Base-by-base conservation (phyloP, 306 rosid genomes). In the Canavalia gladiata region DNA sequence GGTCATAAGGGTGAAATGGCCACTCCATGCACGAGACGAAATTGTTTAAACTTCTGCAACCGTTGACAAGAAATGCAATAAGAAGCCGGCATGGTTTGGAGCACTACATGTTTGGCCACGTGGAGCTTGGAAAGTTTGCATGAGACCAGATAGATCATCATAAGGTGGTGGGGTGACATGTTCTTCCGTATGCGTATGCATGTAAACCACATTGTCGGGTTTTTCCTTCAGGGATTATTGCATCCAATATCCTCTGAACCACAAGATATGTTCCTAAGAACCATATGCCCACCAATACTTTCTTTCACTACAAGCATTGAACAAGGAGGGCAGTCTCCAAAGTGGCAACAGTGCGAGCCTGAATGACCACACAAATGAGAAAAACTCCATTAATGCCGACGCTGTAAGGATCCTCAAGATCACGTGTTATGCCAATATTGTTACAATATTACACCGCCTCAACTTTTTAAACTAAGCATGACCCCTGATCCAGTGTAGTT, bases 91-190 rank as follows among this genome's bases (percentile, higher is more conserved):
- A 18, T 18, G 25, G 25, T 18, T 18, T 18, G 98, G 97, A 45
- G 97, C 97, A 63, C 97, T 94, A 74, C 98, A 94, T 67, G 87
- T 92, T 85, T 94, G 98, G 49, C 97, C 97, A 84, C 98, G 92
- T 42, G 98, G 87, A 9, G 88, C 78, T 82, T 78, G 89, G 70
- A 76, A 41, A 55, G 90, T 88, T 60, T 79, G 84, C 54, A 85
- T 90, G 54, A 35, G 52, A 18, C 86, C 87, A 33, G 75, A 74
- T 41, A 46, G 68, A 69, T 56, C 56, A 82, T 94, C 97, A 83
- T 97, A 94, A 31, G 98, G 97, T 11, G 84, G 70, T 18, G 57
- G 86, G 84, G 68, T 94, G 98, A 80, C 98, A 94, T 12, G 90
- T 85, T 86, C 97, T 87, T 56, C 90, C 25, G 25, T 18, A 18